phyloP scores from a whole-genome alignment of 805 yeast species.

The Teunomyces gatunensis region DNA sequence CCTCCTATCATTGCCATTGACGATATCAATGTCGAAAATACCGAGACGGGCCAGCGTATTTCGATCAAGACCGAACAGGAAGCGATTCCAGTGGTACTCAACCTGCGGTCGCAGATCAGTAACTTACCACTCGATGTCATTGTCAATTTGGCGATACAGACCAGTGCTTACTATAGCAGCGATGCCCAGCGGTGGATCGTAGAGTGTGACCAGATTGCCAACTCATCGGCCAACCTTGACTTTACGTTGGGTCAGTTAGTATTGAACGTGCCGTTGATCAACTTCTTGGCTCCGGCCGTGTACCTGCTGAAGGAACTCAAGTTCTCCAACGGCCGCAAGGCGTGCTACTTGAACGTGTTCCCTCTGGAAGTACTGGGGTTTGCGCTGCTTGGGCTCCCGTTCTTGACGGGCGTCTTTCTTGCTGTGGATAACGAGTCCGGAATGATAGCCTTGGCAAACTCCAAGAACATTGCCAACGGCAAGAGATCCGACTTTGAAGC shows the following conservation, averaged over 20 bases:
- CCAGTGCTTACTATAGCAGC: slow-evolving; percentile 59
- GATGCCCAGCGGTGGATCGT: slow-evolving; percentile 56
- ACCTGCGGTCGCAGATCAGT: slow-evolving; percentile 49
- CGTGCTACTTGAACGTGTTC: slow-evolving; percentile 53
- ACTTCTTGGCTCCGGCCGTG: slow-evolving; percentile 42
- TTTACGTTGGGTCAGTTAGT: slow-evolving; percentile 53
- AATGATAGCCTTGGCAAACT: slow-evolving; percentile 55
- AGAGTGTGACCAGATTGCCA: slow-evolving; percentile 50
- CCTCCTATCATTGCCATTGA: slow-evolving; percentile 33
- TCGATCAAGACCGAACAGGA: slow-evolving; percentile 30
- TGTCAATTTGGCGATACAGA: slow-evolving; percentile 63
- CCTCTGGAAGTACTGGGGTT: slow-evolving; percentile 51
- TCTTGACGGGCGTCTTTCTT: slow-evolving; percentile 50
- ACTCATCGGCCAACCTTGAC: slow-evolving; percentile 48
- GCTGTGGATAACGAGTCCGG: slow-evolving; percentile 64
- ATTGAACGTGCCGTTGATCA: slow-evolving; percentile 48
- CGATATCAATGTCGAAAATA: slow-evolving; percentile 25
- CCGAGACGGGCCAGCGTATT: slow-evolving; percentile 32
- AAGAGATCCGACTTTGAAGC: neutral
- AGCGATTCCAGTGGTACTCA: slow-evolving; percentile 55
- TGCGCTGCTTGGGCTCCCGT: slow-evolving; percentile 56
- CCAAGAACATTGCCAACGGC: slow-evolving; percentile 22
- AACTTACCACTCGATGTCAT: slow-evolving; percentile 56
- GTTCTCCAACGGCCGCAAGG: slow-evolving; percentile 53
- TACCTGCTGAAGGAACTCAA: slow-evolving; percentile 35